Evolutionary conservation across 257 asterid genomes (phyloP), one percentile per base, ranked within the genome.

Genomic region (Nyctanthes arbortristis): DNA sequence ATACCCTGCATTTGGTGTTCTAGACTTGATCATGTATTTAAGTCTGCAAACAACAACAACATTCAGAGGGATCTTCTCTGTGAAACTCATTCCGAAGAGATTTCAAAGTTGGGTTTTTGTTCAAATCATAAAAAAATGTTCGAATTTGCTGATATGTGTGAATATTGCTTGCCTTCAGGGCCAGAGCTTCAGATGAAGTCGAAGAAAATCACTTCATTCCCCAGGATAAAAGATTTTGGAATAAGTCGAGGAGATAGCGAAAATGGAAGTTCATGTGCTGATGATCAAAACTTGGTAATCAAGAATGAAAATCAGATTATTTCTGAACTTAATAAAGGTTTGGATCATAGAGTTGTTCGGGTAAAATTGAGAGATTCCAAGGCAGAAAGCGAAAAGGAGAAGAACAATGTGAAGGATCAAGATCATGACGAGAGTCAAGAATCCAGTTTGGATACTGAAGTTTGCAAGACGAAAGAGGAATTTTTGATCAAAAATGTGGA

Each of bases 1-100:
- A 88, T 97, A 13, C 99, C 99, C 5, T 93, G 97, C 59, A 79
- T 76, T 1, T 93, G 89, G 90, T 93, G 99, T 73, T 79, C 93
- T 1, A 60, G 93, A 32, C 79, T 89, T 75, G 96, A 93, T 69
- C 93, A 85, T 63, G 2, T 90, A 37, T 60, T 93, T 32, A 92
- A 83, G 57, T 79, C 85, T 11, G 59, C 63, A 3, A 85, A 77
- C 45, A n/a, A n/a, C n/a, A n/a, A n/a, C n/a, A 83, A 78, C 69
- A 28, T 76, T 67, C 80, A 71, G 71, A 74, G 68, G 24, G 92
- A 93, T 84, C 92, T 77, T 74, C 82, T 93, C 10, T 93, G 99
- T 78, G 96, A 86, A 67, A 78, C 43, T n/a, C 99, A 93, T 79
- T 69, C 85, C 45, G 65, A 57, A 65, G 96, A 93, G 87, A 65